These are phyloP conservation scores for Hansenula lynferdii DNA, from an alignment of 1,139 yeast species.

Conservation along the genomic window DNA sequence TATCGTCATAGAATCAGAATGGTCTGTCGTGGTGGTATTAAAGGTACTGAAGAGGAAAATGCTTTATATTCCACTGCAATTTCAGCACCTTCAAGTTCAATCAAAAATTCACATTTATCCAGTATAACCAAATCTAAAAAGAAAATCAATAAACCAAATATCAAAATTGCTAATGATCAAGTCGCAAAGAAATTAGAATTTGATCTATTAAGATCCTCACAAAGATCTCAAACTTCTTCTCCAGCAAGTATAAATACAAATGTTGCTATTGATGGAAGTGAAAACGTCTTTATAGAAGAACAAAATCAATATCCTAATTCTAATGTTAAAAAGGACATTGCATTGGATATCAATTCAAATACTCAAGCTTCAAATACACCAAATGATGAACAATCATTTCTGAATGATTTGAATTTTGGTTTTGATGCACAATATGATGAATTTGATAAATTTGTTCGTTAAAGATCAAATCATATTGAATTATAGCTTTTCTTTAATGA, in stretches of 20 bases:
- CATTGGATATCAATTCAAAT: constrained; percentile 1
- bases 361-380: constrained; percentile 1
- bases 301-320: neutral
- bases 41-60: constrained; percentile 12
- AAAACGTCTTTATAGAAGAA: constrained; percentile 1
- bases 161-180: constrained; percentile 16
- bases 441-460: neutral
- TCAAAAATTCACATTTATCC: constrained; percentile 4
- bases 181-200: constrained; percentile 22
- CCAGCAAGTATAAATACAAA: neutral
- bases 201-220: constrained; percentile 11
- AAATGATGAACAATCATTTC: neutral
- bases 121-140: constrained; percentile 3
- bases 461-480: neutral
- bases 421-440: neutral
- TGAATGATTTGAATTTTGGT: constrained; percentile 2
- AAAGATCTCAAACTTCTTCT: neutral
- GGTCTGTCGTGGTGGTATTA: constrained; percentile 52
- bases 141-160: constrained; percentile 1
- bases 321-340: too few species aligned
- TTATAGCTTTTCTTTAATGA: neutral
- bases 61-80: constrained; percentile 4
- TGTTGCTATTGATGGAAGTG: neutral
- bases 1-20: constrained; percentile 74
- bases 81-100: neutral